Conservation (phyloP, 1,139 yeast genomes). For the Nakaseomyces bracarensis region DNA sequence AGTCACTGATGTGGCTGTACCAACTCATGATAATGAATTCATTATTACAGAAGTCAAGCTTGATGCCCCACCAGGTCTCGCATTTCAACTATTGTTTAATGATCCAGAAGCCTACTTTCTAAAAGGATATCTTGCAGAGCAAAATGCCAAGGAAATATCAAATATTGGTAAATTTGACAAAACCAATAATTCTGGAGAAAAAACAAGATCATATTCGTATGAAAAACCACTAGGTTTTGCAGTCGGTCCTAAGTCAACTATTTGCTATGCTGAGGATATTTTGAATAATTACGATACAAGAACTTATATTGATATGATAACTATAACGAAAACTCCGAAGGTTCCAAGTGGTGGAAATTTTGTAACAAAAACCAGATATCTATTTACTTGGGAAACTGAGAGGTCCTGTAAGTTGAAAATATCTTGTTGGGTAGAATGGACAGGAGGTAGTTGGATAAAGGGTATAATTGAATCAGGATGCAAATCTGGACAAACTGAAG, state of each 20-base stretch:
- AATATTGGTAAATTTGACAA: slow-evolving; percentile 40
- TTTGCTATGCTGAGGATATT: slow-evolving; percentile 63
- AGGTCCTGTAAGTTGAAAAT: slow-evolving; percentile 55
- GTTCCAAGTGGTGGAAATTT: slow-evolving; percentile 91
- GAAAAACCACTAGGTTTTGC: slow-evolving; percentile 72
- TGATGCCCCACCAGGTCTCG: slow-evolving; percentile 67
- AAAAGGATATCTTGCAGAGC: slow-evolving; percentile 47
- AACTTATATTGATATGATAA: slow-evolving; percentile 51
- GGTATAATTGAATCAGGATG: slow-evolving; percentile 88
- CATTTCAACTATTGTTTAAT: slow-evolving; percentile 66
- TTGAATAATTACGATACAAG: slow-evolving; percentile 52
- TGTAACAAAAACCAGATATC: slow-evolving; percentile 59
- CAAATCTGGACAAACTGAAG: slow-evolving; percentile 75
- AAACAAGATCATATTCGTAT: slow-evolving; percentile 36
- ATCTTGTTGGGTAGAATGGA: slow-evolving; percentile 77
- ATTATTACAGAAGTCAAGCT: slow-evolving; percentile 44
- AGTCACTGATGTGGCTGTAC: not conserved
- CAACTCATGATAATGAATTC: slow-evolving; percentile 40
- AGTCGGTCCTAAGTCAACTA: slow-evolving; percentile 89
- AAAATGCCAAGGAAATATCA: slow-evolving; percentile 61
- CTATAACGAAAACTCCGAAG: slow-evolving; percentile 76
- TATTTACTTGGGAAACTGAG: slow-evolving; percentile 65
- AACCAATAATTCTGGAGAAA: slow-evolving; percentile 34
- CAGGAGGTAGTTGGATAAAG: slow-evolving; percentile 89
- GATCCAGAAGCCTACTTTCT: slow-evolving; percentile 48